Conservation (phyloP, 2,329 filamentous ascomycete species). For the Acrocalymma vagum region DNA sequence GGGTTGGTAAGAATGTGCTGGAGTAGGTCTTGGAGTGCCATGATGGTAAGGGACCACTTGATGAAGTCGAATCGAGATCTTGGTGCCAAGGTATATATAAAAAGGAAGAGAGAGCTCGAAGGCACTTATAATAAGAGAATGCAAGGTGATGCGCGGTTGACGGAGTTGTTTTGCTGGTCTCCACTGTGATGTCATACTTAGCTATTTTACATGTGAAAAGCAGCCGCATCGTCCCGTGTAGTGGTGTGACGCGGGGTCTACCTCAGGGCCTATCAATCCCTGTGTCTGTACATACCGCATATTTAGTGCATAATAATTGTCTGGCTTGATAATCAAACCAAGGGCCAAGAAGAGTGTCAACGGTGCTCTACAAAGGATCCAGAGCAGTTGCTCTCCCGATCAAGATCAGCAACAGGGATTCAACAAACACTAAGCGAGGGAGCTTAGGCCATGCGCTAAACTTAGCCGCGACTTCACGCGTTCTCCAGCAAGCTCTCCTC, state of each 20-base stretch:
- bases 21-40: conserved; percentile 27
- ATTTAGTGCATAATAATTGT: background rate
- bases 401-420: conserved; percentile 11
- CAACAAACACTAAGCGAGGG: conserved; percentile 9
- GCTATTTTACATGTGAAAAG: conserved; percentile 30
- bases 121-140: background rate
- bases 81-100: background rate
- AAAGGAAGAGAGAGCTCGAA: conserved; percentile 1
- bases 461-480: conserved; percentile 5
- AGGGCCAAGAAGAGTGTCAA: conserved; percentile 1
- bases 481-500: conserved; percentile 12
- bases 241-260: too few relatives aligned
- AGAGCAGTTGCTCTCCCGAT: background rate
- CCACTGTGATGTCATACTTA: conserved; percentile 32
- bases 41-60: conserved; percentile 6
- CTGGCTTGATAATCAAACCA: background rate
- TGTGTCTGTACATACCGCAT: too few relatives aligned
- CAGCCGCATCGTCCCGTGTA: too few relatives aligned
- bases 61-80: background rate
- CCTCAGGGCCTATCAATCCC: too few relatives aligned
- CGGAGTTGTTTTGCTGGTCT: conserved; percentile 15
- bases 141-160: conserved; percentile 16
- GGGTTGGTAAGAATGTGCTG: conserved; percentile 47
- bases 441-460: conserved; percentile 15
- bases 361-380: background rate